Base-by-base conservation (phyloP, 2,329 filamentous ascomycete species). In the Trichothecium roseum region DNA sequence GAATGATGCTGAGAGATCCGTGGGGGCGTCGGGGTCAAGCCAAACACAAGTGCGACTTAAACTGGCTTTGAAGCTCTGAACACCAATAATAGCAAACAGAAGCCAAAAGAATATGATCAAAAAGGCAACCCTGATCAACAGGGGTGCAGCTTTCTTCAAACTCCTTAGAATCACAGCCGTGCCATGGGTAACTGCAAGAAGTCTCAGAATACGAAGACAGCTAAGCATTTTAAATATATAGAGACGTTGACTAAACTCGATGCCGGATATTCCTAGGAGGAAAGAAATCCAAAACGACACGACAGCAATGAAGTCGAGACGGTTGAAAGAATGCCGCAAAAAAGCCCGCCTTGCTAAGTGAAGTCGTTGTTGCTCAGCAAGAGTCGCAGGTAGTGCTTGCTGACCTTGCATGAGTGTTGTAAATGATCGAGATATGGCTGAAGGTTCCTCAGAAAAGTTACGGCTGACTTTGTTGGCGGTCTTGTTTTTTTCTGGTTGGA, bases 51-150 rank as follows among this genome's bases (percentile, higher is more conserved):
- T 79, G 32, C 84, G 80, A 45, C 74, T 75, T 17, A 89, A 59
- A 55, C 84, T 89, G 8, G 82, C 80, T 59, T 89, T 89, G 64
- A 98, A 98, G 59, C 84, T 94, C 55, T 98, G 93, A 16, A 98
- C 83, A 5, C 91, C 93, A 39, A 98, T 80, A 42, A 98, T 95
- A 27, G 87, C 91, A 61, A 98, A 98, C 9, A 96, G 64, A 29
- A 98, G 72, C 91, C 91, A 98, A 60, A 98, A 98, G 61, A 98
- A 98, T 12, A 84, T 74, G 45, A 98, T 87, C 16, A 98, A 67
- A 53, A 98, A 95, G 2, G 85, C 88, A 22, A 98, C 88, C 42
- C 94, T 86, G 18, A 95, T 76, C 17, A 98, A 74, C 26, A 94
- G 67, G 2, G 93, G 91, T 0, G 89, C 86, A 2, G 91, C 88